phyloP scores from a whole-genome alignment of 2,329 filamentous ascomycete genomes.

The Davidsoniella neocaledoniae region DNA sequence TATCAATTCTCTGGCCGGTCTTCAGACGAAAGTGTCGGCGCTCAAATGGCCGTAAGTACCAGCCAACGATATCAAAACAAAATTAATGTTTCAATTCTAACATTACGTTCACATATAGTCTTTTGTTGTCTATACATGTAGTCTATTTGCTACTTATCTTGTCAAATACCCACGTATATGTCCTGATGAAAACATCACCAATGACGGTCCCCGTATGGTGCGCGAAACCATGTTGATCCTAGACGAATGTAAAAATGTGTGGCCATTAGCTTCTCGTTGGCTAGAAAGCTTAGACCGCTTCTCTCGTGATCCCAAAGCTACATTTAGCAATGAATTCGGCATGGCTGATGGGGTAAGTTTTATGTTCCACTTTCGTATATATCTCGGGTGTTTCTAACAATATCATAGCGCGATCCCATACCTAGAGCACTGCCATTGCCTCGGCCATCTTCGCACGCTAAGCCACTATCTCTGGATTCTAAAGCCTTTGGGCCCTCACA shows the following conservation, averaged over 20 bases:
- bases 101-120: slow-evolving; percentile 17
- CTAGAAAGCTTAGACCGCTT: slow-evolving; percentile 15
- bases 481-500: neutral
- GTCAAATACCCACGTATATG: slow-evolving; percentile 34
- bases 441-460: neutral
- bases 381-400: neutral
- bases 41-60: slow-evolving; percentile 31
- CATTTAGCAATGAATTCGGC: slow-evolving; percentile 23
- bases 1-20: slow-evolving; percentile 31
- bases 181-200: slow-evolving; percentile 23
- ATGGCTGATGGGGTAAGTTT: slow-evolving; percentile 30
- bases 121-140: slow-evolving; percentile 39
- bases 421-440: neutral
- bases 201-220: slow-evolving; percentile 29
- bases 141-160: slow-evolving; percentile 33
- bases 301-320: slow-evolving; percentile 2
- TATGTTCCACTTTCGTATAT: neutral
- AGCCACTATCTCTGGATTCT: neutral
- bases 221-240: slow-evolving; percentile 28
- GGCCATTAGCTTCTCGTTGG: slow-evolving; percentile 37
- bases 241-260: slow-evolving; percentile 31
- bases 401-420: neutral
- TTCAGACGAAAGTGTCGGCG: slow-evolving; percentile 31
- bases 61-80: neutral
- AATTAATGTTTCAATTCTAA: neutral